These are phyloP conservation scores for Quercus agrifolia DNA, from an alignment of 306 rosid species.

Conservation along the genomic window DNA sequence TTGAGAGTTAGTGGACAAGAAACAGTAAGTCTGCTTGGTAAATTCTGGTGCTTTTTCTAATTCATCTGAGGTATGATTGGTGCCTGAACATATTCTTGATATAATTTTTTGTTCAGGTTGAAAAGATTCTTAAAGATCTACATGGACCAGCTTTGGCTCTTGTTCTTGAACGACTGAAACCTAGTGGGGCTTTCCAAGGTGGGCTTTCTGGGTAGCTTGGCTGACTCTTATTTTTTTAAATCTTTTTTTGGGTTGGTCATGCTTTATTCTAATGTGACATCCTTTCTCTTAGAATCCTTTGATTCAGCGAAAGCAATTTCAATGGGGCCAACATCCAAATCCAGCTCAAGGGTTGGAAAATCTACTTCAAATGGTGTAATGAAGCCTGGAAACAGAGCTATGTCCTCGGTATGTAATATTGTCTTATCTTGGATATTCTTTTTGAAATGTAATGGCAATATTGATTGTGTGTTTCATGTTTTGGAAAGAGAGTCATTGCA, in stretches of 20 bases:
- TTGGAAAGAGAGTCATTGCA: constrained; percentile 52
- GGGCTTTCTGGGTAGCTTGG: constrained; percentile 11
- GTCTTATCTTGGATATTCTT: background rate
- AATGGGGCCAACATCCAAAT: constrained; percentile 54
- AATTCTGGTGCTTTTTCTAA: constrained; percentile 3
- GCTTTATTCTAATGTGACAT: constrained; percentile 14
- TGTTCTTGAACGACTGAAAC: constrained; percentile 76
- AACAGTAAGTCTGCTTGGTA: constrained; percentile 41
- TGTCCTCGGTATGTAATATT: constrained; percentile 56
- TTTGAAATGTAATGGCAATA: constrained; percentile 12
- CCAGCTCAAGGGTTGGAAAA: constrained; percentile 61
- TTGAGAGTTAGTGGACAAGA: constrained; percentile 85
- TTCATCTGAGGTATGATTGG: constrained; percentile 9
- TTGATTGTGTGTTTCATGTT: constrained; percentile 22
- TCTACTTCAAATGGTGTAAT: constrained; percentile 66
- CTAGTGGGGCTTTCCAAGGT: constrained; percentile 68
- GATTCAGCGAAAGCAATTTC: constrained; percentile 57
- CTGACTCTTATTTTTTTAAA: background rate
- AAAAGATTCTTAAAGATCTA: constrained; percentile 69
- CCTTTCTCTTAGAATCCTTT: constrained; percentile 48
- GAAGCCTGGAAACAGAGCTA: constrained; percentile 73
- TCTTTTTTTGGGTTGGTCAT: constrained; percentile 8
- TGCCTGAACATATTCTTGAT: constrained; percentile 12
- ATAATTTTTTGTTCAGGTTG: constrained; percentile 49
- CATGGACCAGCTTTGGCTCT: constrained; percentile 78